A percentile compares a stretch with the other conserved stretches of the same genome.
Evolutionary conservation across 164 flowering plant species (phyloP).

Genomic region (Warburgia ugandensis): DNA sequence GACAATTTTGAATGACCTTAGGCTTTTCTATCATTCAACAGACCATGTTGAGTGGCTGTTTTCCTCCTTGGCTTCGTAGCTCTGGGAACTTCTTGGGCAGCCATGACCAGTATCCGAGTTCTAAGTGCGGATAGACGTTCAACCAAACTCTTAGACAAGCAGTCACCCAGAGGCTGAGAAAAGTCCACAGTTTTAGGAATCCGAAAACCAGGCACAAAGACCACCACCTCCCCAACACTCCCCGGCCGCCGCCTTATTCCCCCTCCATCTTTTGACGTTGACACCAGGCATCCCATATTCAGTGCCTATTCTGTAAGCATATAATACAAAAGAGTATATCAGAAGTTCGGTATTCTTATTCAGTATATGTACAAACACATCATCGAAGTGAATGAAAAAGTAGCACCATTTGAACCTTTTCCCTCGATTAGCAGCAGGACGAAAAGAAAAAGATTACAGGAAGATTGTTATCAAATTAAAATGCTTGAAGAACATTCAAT

Average conservation of each 20-base stretch:
- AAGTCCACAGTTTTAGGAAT: slow-evolving; percentile 76
- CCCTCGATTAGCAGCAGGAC: too few relatives aligned
- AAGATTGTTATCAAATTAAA: too few relatives aligned
- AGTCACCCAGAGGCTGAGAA: slow-evolving; percentile 42
- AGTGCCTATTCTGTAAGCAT: too few relatives aligned
- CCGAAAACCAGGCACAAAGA: slow-evolving; percentile 76
- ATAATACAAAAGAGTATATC: too few relatives aligned
- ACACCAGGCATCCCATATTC: slow-evolving; percentile 72
- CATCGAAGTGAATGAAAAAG: too few relatives aligned
- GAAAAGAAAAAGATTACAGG: too few relatives aligned
- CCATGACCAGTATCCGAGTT: slow-evolving; percentile 73
- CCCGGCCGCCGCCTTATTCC: slow-evolving; percentile 55
- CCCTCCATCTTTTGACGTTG: slow-evolving; percentile 53
- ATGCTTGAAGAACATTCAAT: too few relatives aligned
- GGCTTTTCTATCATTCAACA: slow-evolving; percentile 5
- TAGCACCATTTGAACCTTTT: too few relatives aligned
- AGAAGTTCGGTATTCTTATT: too few relatives aligned
- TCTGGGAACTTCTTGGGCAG: slow-evolving; percentile 63
- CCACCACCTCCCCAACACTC: slow-evolving; percentile 66
- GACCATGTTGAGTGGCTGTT: slow-evolving; percentile 81
- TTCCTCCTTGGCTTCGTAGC: slow-evolving; percentile 54
- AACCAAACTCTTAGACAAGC: slow-evolving; percentile 44
- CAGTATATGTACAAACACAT: too few relatives aligned
- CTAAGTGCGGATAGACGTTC: slow-evolving; percentile 67
- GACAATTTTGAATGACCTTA: not conserved